phyloP scores from a whole-genome alignment of 495 filamentous ascomycete genomes.

The Staphylotrichum longicolle region DNA sequence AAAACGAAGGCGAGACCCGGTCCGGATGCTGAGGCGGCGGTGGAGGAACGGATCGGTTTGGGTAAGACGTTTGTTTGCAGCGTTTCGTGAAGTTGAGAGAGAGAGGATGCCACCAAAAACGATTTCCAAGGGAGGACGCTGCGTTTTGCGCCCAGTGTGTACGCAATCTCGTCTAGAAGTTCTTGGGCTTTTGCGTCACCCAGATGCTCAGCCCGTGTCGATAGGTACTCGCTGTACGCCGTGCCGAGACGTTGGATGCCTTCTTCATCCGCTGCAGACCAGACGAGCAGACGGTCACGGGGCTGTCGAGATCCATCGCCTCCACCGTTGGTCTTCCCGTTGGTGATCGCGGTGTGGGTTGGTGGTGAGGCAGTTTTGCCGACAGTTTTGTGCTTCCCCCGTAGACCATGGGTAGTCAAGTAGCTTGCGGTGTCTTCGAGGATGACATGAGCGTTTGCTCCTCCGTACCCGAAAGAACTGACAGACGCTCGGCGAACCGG shows the following conservation, averaged over 20 bases:
- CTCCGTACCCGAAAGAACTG: slow-evolving; percentile 47
- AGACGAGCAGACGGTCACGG: no score
- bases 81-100: no score
- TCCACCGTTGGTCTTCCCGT: no score
- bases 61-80: neutral
- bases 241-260: neutral
- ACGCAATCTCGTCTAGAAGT: neutral
- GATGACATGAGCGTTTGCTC: slow-evolving; percentile 44
- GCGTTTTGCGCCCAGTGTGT: neutral
- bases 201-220: neutral
- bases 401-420: no score
- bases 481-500: slow-evolving; percentile 20
- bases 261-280: no score
- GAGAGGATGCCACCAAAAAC: neutral
- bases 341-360: no score
- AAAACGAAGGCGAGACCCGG: slow-evolving; percentile 40
- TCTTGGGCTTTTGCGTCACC: neutral
- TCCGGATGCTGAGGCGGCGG: neutral
- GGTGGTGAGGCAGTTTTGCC: no score
- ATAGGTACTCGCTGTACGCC: neutral
- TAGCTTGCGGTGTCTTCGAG: slow-evolving; percentile 37
- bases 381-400: no score
- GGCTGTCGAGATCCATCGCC: no score
- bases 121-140: neutral
- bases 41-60: neutral